A percentile compares a stretch with the other conserved stretches of the same genome.
phyloP scores from a whole-genome alignment of 495 filamentous ascomycete species.

The Aspergillus carlsbadensis region DNA sequence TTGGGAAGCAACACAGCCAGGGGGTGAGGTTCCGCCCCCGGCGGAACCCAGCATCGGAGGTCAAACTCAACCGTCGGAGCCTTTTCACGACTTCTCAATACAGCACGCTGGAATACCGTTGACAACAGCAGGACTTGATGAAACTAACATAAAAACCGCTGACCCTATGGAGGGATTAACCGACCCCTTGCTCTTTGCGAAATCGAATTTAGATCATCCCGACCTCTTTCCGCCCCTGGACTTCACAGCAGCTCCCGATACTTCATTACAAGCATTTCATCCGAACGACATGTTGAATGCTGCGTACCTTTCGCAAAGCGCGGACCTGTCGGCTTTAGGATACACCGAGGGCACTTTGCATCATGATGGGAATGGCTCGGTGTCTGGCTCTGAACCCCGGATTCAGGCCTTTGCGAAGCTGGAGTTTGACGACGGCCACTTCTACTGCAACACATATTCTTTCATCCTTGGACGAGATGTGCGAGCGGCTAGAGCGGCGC shows the following conservation, averaged over 20 bases:
- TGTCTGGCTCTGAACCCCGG: slow-evolving; percentile 46
- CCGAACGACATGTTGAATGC: slow-evolving; percentile 44
- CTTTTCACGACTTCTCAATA: slow-evolving; percentile 13
- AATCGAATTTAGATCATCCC: slow-evolving; percentile 33
- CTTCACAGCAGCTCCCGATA: slow-evolving; percentile 32
- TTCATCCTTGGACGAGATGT: slow-evolving; percentile 67
- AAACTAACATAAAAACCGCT: slow-evolving; percentile 11
- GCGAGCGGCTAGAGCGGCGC: slow-evolving; percentile 50
- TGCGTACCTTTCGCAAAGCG: slow-evolving; percentile 40
- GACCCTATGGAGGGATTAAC: slow-evolving; percentile 32
- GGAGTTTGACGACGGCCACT: slow-evolving; percentile 68
- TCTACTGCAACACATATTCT: slow-evolving; percentile 68
- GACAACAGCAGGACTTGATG: slow-evolving; percentile 10
- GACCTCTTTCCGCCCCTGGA: slow-evolving; percentile 44
- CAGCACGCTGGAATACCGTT: slow-evolving; percentile 12
- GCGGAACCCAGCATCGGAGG: slow-evolving; percentile 12
- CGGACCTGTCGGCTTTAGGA: slow-evolving; percentile 41
- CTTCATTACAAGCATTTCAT: slow-evolving; percentile 39
- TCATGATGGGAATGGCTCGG: slow-evolving; percentile 36
- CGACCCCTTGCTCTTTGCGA: slow-evolving; percentile 37
- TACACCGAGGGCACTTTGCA: slow-evolving; percentile 23
- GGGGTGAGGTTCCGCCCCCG: slow-evolving; percentile 9
- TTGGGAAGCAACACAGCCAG: slow-evolving; percentile 11
- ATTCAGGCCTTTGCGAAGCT: slow-evolving; percentile 68
- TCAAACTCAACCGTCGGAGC: slow-evolving; percentile 16